Conservation (phyloP, 192 early-diverging fungal species). For the Neocallimastix lanati region DNA sequence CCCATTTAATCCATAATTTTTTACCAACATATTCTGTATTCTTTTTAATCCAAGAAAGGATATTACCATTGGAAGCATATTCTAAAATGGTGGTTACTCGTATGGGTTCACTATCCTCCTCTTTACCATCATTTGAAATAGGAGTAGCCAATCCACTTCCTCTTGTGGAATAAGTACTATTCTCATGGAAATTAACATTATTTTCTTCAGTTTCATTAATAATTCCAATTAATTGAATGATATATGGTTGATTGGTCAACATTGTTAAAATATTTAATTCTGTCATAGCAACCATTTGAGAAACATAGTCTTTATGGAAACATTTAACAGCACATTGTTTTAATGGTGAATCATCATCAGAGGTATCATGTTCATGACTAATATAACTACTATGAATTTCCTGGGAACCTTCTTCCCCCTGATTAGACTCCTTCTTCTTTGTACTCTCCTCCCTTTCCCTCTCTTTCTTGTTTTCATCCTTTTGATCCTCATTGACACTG, state of each 20-base stretch:
- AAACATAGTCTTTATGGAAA: background rate
- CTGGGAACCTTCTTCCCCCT: background rate
- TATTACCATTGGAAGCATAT: background rate
- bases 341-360: background rate
- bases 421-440: background rate
- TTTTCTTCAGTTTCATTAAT: background rate
- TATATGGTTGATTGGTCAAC: background rate
- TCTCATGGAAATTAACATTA: background rate
- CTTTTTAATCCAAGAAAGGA: background rate
- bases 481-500: background rate
- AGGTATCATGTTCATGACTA: background rate
- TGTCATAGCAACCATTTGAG: background rate
- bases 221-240: background rate
- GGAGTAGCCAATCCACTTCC: background rate
- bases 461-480: background rate
- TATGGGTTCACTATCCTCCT: background rate
- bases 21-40: background rate
- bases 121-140: background rate
- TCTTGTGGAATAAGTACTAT: background rate
- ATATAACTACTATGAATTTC: background rate
- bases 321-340: background rate
- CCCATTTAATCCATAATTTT: background rate
- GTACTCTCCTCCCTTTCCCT: background rate
- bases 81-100: background rate
- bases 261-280: background rate